phyloP scores from a whole-genome alignment of 164 flowering plant species.

The Magnolia changhungtana region DNA sequence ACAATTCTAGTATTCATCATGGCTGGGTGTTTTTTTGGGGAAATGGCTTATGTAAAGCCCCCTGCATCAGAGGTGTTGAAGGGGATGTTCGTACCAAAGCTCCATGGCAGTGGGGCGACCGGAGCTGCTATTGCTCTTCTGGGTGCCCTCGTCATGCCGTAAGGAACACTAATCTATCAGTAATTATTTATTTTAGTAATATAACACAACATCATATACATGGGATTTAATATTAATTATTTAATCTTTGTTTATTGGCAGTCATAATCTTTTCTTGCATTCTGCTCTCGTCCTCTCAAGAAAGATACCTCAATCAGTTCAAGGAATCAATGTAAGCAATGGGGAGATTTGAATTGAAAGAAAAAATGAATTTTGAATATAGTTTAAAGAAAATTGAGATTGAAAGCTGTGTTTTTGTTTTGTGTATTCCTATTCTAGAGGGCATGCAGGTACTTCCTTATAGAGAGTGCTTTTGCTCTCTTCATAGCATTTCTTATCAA shows the following conservation, averaged over 20 bases:
- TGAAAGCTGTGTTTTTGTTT: background rate
- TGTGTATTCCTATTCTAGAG: conserved; percentile 33
- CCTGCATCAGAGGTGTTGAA: conserved; percentile 58
- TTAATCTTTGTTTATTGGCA: conserved; percentile 16
- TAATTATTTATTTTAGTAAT: background rate
- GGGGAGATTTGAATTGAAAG: background rate
- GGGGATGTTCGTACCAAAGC: conserved; percentile 93
- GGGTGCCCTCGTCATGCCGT: conserved; percentile 99
- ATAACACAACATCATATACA: background rate
- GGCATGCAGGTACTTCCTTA: conserved; percentile 70
- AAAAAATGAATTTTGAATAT: background rate
- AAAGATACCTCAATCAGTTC: conserved; percentile 60
- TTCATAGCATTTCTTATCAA: conserved; percentile 78
- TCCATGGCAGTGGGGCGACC: conserved; percentile 68
- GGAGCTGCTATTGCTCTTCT: conserved; percentile 86
- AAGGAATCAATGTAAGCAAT: conserved; percentile 69
- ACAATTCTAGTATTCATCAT: conserved; percentile 68
- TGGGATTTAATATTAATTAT: background rate
- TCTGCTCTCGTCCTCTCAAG: conserved; percentile 91
- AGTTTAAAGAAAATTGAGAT: background rate
- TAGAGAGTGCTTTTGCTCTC: conserved; percentile 80
- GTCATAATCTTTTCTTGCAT: conserved; percentile 90
- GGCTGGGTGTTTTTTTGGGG: conserved; percentile 91
- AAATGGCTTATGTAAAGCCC: conserved; percentile 77
- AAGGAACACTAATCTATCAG: conserved; percentile 10